Evolutionary conservation across 495 filamentous ascomycete genomes (phyloP).

Genomic region (Polyplosphaeria fusca): DNA sequence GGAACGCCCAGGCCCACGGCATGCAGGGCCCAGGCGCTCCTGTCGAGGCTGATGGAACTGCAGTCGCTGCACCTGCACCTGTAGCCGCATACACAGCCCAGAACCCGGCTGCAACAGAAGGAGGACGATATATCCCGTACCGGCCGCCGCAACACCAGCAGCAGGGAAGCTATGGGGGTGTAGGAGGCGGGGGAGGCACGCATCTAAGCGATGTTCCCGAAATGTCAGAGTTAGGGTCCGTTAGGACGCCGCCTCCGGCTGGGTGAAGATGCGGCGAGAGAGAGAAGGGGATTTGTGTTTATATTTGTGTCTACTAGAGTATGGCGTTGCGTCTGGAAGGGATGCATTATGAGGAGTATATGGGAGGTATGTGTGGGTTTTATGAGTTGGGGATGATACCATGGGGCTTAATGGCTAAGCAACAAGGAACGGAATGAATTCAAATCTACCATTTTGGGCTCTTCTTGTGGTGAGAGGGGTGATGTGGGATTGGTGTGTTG

Average conservation of each 20-base stretch:
- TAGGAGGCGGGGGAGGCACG: neutral
- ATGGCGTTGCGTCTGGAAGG: neutral
- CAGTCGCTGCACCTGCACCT: neutral
- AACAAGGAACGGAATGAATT: too few relatives aligned
- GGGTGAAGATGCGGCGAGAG: neutral
- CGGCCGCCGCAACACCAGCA: constrained; percentile 8
- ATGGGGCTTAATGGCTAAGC: too few relatives aligned
- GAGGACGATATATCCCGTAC: constrained; percentile 23
- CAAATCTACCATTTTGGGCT: too few relatives aligned
- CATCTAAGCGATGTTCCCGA: neutral
- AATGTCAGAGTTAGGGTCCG: constrained; percentile 4
- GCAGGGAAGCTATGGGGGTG: neutral
- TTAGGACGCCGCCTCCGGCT: constrained; percentile 4
- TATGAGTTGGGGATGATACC: neutral
- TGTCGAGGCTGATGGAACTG: neutral
- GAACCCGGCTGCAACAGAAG: neutral
- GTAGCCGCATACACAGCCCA: too few relatives aligned
- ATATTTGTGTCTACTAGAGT: neutral
- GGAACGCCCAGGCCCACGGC: neutral
- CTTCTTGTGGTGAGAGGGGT: too few relatives aligned
- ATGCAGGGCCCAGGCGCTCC: neutral
- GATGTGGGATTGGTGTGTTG: too few relatives aligned
- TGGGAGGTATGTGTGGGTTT: neutral
- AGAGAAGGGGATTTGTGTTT: neutral
- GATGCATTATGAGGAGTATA: too few relatives aligned